Base-by-base conservation (phyloP, 306 rosid genomes). In the Dryas drummondii region DNA sequence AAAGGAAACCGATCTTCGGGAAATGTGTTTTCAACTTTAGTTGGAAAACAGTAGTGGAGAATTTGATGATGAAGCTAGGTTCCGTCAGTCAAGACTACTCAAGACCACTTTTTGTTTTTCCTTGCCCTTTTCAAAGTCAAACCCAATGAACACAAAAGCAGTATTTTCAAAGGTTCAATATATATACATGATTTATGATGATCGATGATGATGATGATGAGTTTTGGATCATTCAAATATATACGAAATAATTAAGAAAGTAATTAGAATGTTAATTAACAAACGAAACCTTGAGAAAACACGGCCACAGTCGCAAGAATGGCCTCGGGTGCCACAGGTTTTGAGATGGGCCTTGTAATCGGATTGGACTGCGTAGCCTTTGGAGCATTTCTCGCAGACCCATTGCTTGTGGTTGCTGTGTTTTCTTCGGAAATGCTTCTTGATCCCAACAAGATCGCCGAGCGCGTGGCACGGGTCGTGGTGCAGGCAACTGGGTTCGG, bases 271-370 rank as follows among this genome's bases (percentile, higher is more conserved):
- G 3, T 32, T 32, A 32, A 32, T 32, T 32, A 37, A 72, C 9
- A 15, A 66, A 51, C 65, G 42, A 66, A 61, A 32, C 96, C 98
- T 88, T 4, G 98, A 94, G 90, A 94, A 94, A 51, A 94, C 98
- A 0, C 98, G 91, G 56, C 98, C 98, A 60, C 98, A 94, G 72
- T 94, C 98, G 54, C 98, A 94, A 37, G 98, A 94, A 77, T 94
- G 98, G 75, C 98, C 98, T 6, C 98, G 50, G 46, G 98, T 94
- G 68, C 98, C 98, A 52, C 98, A 94, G 50, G 98, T 94, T 78
- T 94, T 94, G 80, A 94, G 98, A 82, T 94, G 98, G 0, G 98
- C 98, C 80, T 94, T 94, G 74, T 87, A 94, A 80, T 94, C 98
- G 26, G 98, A 94, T 71, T 94, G 98, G 80, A 94, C 98, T 14